A percentile compares a stretch with the other conserved stretches of the same genome.
phyloP scores from a whole-genome alignment of 805 yeast genomes.

The Metschnikowia kunwiensis region DNA sequence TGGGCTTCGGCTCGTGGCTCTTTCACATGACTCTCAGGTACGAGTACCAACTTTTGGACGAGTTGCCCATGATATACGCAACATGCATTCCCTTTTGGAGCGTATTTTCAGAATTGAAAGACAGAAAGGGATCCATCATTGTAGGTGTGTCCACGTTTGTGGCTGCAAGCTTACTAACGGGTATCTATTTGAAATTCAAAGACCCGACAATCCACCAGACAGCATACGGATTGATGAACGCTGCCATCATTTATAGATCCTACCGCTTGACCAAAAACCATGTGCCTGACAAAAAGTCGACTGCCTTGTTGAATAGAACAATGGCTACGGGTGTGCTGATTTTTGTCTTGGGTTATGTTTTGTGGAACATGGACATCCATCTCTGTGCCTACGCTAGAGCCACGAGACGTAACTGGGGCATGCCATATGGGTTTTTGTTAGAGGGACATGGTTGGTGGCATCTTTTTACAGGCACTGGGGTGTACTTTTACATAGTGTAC shows the following conservation, averaged over 20 bases:
- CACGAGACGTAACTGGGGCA: constrained; percentile 63
- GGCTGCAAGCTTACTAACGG: constrained; percentile 63
- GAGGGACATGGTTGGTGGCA: constrained; percentile 99
- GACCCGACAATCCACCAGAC: constrained; percentile 89
- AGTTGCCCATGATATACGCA: constrained; percentile 96
- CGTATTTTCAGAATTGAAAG: constrained; percentile 59
- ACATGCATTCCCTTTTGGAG: constrained; percentile 94
- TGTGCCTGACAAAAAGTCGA: constrained; percentile 49
- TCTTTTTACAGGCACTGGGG: constrained; percentile 78
- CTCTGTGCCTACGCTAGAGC: constrained; percentile 59
- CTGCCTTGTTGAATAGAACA: constrained; percentile 49
- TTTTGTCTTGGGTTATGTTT: constrained; percentile 70
- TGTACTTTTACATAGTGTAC: constrained; percentile 78
- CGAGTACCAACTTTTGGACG: constrained; percentile 89
- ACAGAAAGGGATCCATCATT: constrained; percentile 34
- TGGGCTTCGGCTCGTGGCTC: constrained; percentile 91
- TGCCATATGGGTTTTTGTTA: constrained; percentile 80
- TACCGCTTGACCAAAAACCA: constrained; percentile 46
- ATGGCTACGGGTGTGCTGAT: constrained; percentile 57
- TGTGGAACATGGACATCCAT: constrained; percentile 90
- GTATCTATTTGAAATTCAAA: constrained; percentile 65
- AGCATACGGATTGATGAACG: constrained; percentile 76
- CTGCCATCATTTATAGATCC: constrained; percentile 65
- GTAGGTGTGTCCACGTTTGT: constrained; percentile 48
- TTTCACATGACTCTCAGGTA: constrained; percentile 95